Conservation (phyloP, 164 flowering plant species). For the Platanus orientalis region DNA sequence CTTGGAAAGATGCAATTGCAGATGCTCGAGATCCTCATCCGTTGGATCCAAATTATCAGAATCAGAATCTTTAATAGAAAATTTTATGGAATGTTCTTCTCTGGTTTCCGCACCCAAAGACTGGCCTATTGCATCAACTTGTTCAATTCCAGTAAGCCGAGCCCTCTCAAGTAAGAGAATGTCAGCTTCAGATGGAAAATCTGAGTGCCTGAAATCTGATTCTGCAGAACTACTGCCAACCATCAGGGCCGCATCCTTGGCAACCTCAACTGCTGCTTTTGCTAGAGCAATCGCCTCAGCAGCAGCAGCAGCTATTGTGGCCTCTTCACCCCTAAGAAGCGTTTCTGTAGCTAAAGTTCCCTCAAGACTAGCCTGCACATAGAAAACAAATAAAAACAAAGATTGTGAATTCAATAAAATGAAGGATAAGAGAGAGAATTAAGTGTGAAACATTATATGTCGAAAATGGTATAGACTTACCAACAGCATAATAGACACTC, state of each 20-base stretch:
- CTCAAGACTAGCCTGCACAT: conserved; percentile 40
- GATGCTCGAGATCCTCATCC: conserved; percentile 48
- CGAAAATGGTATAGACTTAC: not conserved
- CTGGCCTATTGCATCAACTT: conserved; percentile 24
- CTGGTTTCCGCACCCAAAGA: conserved; percentile 23
- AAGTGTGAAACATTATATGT: not conserved
- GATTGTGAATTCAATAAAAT: not conserved
- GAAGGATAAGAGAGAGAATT: not conserved
- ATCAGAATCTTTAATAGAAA: conserved; percentile 26
- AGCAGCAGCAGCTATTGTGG: conserved; percentile 76
- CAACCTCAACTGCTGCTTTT: conserved; percentile 77
- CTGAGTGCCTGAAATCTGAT: conserved; percentile 18
- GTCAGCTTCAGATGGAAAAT: conserved; percentile 24
- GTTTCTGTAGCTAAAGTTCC: conserved; percentile 45
- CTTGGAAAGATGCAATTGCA: conserved; percentile 39
- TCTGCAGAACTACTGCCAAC: conserved; percentile 17
- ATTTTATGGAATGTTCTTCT: conserved; percentile 19
- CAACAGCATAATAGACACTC: not conserved
- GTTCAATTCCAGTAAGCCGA: conserved; percentile 28
- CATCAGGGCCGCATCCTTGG: conserved; percentile 65
- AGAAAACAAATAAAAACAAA: conserved; percentile 3
- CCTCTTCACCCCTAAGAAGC: conserved; percentile 61
- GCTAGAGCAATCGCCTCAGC: conserved; percentile 91
- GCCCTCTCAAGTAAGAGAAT: conserved; percentile 17
- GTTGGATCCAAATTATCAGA: conserved; percentile 41